phyloP scores from a whole-genome alignment of 169 alveolate genomes.

The Eimeria acervulina region DNA sequence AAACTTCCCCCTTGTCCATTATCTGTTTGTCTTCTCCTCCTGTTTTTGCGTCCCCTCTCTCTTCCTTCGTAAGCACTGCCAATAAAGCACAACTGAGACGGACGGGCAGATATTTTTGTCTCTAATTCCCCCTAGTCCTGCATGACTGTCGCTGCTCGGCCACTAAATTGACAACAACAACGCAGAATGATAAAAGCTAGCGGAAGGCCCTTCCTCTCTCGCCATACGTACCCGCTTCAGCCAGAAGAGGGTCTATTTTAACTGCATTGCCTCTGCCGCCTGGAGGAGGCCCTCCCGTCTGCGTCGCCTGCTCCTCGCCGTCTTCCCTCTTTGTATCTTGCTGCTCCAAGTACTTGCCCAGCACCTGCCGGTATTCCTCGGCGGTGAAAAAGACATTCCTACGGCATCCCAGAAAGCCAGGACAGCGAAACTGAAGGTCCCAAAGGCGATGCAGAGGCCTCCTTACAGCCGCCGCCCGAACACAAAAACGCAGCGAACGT shows the following conservation, averaged over 20 bases:
- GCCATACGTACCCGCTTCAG: conserved; percentile 49
- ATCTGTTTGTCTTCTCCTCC: background rate
- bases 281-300: background rate
- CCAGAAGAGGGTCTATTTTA: conserved; percentile 2
- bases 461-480: background rate
- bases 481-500: no score
- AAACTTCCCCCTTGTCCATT: conserved; percentile 29
- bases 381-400: conserved; percentile 63
- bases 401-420: background rate
- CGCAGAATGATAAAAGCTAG: background rate
- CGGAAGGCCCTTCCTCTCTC: background rate
- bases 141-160: background rate
- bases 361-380: conserved; percentile 47
- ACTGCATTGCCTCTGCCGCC: background rate
- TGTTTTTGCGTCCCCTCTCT: background rate
- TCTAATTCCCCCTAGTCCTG: no score
- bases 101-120: no score
- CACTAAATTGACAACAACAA: background rate
- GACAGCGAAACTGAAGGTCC: background rate
- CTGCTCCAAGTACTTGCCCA: conserved; percentile 19
- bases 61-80: conserved; percentile 47
- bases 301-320: background rate
- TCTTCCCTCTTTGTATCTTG: conserved; percentile 52
- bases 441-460: background rate
- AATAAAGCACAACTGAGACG: no score